A percentile compares a stretch with the other conserved stretches of the same genome.
These are phyloP conservation scores for Furcasterigmium furcatum DNA, from an alignment of 2,329 filamentous ascomycete genomes.

Conservation along the genomic window DNA sequence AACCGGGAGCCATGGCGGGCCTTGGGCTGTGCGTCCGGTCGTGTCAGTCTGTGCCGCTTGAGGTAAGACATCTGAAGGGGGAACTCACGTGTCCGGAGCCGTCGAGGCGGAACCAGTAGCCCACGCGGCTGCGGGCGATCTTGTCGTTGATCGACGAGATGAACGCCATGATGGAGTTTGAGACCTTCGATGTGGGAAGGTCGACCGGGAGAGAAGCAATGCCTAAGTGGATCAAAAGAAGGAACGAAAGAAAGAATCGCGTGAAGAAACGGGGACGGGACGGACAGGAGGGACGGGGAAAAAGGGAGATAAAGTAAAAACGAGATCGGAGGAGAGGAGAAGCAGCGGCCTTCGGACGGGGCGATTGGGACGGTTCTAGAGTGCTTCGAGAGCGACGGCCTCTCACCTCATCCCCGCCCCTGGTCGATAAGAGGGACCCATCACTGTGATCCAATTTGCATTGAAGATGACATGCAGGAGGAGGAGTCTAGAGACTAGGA, in stretches of 20 bases:
- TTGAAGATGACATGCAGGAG: too few species aligned
- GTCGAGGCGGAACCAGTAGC: constrained; percentile 75
- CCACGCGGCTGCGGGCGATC: constrained; percentile 64
- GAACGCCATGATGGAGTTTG: constrained; percentile 42
- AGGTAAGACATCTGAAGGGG: not conserved
- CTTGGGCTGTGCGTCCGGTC: constrained; percentile 46
- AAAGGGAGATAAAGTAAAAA: not conserved
- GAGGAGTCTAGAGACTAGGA: too few species aligned
- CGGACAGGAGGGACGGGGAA: not conserved
- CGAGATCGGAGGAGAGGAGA: not conserved
- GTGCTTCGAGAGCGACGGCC: not conserved
- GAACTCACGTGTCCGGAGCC: constrained; percentile 74
- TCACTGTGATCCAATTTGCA: too few species aligned
- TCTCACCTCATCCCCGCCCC: not conserved
- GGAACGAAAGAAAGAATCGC: not conserved
- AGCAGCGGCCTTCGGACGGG: not conserved
- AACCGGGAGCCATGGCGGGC: constrained; percentile 75
- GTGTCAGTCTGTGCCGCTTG: constrained; percentile 1
- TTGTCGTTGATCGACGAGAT: constrained; percentile 46
- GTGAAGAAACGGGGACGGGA: not conserved
- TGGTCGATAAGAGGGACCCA: not conserved
- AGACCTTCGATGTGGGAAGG: too few species aligned
- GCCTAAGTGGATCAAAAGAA: not conserved
- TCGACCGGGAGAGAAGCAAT: too few species aligned
- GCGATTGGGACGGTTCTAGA: not conserved